Conservation (phyloP, 768 basidiomycete genomes). For the Tremella fuciformis region DNA sequence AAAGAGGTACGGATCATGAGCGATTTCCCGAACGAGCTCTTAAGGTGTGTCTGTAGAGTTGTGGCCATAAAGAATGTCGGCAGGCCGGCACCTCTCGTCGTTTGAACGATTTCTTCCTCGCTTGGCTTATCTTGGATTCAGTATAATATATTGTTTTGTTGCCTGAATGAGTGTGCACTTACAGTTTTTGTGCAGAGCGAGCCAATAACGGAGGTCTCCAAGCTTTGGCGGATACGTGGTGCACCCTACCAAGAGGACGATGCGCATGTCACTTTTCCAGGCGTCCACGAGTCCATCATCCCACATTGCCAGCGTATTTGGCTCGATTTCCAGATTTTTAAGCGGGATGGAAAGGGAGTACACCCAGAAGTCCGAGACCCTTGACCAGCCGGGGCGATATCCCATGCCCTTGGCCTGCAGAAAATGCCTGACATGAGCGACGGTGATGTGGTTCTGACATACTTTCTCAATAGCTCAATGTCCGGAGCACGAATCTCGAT, state of each 20-base stretch:
- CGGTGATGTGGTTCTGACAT: slow-evolving; percentile 1
- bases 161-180: slow-evolving; percentile 3
- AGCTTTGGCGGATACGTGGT: slow-evolving; percentile 22
- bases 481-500: neutral
- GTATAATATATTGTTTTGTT: no score
- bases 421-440: no score
- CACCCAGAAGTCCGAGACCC: slow-evolving; percentile 37
- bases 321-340: slow-evolving; percentile 31
- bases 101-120: slow-evolving; percentile 5
- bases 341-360: slow-evolving; percentile 34
- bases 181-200: slow-evolving; percentile 26
- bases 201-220: slow-evolving; percentile 23
- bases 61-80: slow-evolving; percentile 26
- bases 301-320: slow-evolving; percentile 37
- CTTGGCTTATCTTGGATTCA: slow-evolving; percentile 32
- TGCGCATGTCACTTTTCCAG: slow-evolving; percentile 27
- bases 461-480: slow-evolving; percentile 23
- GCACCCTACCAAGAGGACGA: slow-evolving; percentile 26
- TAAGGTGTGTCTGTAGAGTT: slow-evolving; percentile 25
- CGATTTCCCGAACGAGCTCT: slow-evolving; percentile 15
- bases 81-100: slow-evolving; percentile 13
- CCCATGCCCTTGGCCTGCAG: slow-evolving; percentile 22
- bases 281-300: slow-evolving; percentile 37
- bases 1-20: slow-evolving; percentile 26
- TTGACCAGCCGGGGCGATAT: slow-evolving; percentile 33